Evolutionary conservation across 169 alveolate species (phyloP).

Genomic region (Toxoplasma gondii): DNA sequence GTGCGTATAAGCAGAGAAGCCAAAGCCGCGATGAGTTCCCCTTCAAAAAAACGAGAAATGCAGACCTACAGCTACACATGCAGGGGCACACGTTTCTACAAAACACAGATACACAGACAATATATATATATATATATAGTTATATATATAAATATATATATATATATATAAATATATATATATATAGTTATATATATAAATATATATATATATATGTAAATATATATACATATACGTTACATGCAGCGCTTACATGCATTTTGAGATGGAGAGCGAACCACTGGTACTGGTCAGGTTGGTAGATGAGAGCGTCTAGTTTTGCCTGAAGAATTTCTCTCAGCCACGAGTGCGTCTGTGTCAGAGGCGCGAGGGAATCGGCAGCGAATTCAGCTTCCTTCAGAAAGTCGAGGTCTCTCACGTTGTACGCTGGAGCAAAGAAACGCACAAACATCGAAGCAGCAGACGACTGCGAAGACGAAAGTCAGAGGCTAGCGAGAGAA

Average conservation of each 20-base stretch:
- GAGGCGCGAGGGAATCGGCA: conserved; percentile 33
- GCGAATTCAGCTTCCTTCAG: conserved; percentile 18
- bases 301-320: conserved; percentile 37
- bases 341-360: not conserved
- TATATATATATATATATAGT: no score
- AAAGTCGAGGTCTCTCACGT: not conserved
- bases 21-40: no score
- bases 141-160: no score
- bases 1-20: no score
- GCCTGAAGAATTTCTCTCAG: conserved; percentile 23
- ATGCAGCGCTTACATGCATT: not conserved
- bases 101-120: no score
- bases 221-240: not conserved
- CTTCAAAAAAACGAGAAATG: no score
- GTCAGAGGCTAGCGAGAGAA: not conserved
- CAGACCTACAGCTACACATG: no score
- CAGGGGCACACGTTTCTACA: no score
- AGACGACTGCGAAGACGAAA: not conserved
- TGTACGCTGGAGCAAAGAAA: not conserved
- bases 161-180: no score
- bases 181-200: not conserved
- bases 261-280: conserved; percentile 24
- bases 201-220: not conserved
- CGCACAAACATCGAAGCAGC: not conserved
- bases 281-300: conserved; percentile 7